These are phyloP conservation scores for Chenopodium formosanum DNA, from an alignment of 148 eudicot genomes.

Conservation along the genomic window DNA sequence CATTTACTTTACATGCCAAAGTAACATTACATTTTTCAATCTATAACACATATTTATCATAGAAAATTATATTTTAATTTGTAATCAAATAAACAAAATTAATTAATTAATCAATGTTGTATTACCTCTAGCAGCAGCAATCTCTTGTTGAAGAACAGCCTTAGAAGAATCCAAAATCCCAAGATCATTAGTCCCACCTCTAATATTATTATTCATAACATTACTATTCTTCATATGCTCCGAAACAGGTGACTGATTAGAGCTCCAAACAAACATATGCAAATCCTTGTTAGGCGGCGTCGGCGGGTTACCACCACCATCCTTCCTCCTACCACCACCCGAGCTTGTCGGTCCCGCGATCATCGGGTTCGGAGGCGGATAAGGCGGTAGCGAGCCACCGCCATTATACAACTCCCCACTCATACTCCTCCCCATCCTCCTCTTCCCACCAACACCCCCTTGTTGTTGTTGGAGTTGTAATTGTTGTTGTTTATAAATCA, in stretches of 20 bases:
- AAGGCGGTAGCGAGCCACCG: slow-evolving; percentile 35
- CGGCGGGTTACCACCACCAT: slow-evolving; percentile 38
- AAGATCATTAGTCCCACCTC: slow-evolving; percentile 22
- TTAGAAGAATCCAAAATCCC: slow-evolving; percentile 57
- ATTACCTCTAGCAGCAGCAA: slow-evolving; percentile 70
- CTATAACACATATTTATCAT: too few species aligned
- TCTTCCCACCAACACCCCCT: slow-evolving; percentile 32
- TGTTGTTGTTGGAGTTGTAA: slow-evolving; percentile 32
- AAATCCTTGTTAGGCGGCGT: slow-evolving; percentile 63
- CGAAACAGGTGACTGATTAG: slow-evolving; percentile 86
- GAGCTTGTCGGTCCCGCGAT: slow-evolving; percentile 36
- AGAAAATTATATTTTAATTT: too few species aligned
- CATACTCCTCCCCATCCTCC: slow-evolving; percentile 60
- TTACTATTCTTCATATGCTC: slow-evolving; percentile 50
- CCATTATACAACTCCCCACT: slow-evolving; percentile 62
- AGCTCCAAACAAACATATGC: slow-evolving; percentile 98
- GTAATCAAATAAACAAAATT: background rate
- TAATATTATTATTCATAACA: slow-evolving; percentile 32
- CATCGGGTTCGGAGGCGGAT: slow-evolving; percentile 90
- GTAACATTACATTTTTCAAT: too few species aligned
- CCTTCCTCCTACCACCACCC: slow-evolving; percentile 40
- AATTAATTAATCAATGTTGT: too few species aligned
- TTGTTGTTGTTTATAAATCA: slow-evolving; percentile 45
- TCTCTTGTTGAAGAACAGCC: slow-evolving; percentile 60
- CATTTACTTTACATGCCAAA: too few species aligned